These are phyloP conservation scores for Gynochthodes officinalis DNA, from an alignment of 257 asterid species.

Conservation along the genomic window DNA sequence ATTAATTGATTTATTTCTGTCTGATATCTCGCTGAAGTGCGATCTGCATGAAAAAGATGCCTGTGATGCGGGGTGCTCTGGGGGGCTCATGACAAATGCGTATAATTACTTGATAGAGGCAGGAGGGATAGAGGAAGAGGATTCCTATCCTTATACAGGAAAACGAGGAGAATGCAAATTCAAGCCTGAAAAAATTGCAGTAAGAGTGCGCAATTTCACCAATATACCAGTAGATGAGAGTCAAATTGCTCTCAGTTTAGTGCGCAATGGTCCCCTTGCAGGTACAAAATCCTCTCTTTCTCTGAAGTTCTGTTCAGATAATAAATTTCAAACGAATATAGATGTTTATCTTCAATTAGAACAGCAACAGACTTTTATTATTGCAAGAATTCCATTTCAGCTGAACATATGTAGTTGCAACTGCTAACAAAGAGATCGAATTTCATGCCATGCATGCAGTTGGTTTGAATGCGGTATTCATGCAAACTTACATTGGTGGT, in stretches of 20 bases:
- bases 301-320: too few species aligned
- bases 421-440: not conserved
- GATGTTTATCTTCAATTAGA: too few species aligned
- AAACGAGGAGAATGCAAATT: constrained; percentile 65
- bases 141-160: constrained; percentile 64
- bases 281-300: constrained; percentile 27
- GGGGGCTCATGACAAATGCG: constrained; percentile 90
- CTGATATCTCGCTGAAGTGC: constrained; percentile 32
- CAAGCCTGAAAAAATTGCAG: constrained; percentile 44
- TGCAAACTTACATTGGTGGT: constrained; percentile 88
- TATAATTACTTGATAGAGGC: constrained; percentile 65
- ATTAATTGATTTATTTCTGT: not conserved
- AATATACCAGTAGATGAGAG: constrained; percentile 48
- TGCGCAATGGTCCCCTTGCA: constrained; percentile 75
- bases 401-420: too few species aligned
- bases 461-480: constrained; percentile 74
- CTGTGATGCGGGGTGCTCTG: constrained; percentile 70
- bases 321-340: too few species aligned
- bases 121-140: constrained; percentile 75
- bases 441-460: constrained; percentile 45
- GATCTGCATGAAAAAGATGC: constrained; percentile 40
- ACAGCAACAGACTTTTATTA: too few species aligned
- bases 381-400: too few species aligned
- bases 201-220: constrained; percentile 51
- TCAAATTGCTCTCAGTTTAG: constrained; percentile 70